Base-by-base conservation (phyloP, 78 protist species). In the Bodo saltans region DNA sequence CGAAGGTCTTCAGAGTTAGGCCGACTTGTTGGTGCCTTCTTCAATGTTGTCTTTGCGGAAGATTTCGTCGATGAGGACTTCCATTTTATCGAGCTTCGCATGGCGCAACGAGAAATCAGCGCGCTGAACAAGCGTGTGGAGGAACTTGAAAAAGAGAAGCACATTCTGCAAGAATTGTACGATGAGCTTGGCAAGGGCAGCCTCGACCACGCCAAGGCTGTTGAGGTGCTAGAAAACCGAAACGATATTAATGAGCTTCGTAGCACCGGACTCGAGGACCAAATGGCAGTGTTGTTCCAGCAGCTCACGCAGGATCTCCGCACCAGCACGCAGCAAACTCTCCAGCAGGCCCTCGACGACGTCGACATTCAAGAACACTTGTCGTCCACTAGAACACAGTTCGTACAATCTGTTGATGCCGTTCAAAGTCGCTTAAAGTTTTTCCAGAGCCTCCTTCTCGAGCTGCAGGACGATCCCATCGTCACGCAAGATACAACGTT, bases 321-420 rank as follows among this genome's bases (percentile, higher is more conserved):
- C n/a, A 42, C 8, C 69, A 42, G 8, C 69, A 76, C 35, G 42
- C 69, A 76, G 35, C 69, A 4, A 23, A 28, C 12, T 33, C 81
- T 76, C 32, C 11, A 67, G 69, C 8, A 60, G 34, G 81, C 69
- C 11, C 69, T 3, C 21, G 53, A 60, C 11, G 81, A 76, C 41
- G 8, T 17, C 67, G 34, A 39, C 34, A 2, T 76, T 2, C 81
- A 76, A 1, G 53, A 39, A 38, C 4, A 29, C 32, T 2, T 76
- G 23, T 68, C 81, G 29, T 28, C 81, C 27, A 67, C 42, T 47
- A 32, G 81, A 29, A 2, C 81, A 4, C 42, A 12, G 34, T 76
- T 76, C 81, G 3, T 23, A 29, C 81, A 76, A 28, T 76, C 81
- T 67, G 8, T 76, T 38, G 81, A 76, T 27, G 81, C 81, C 29